Conservation (phyloP, 139 green algal species). For the Deuterostichococcus epilithicus region DNA sequence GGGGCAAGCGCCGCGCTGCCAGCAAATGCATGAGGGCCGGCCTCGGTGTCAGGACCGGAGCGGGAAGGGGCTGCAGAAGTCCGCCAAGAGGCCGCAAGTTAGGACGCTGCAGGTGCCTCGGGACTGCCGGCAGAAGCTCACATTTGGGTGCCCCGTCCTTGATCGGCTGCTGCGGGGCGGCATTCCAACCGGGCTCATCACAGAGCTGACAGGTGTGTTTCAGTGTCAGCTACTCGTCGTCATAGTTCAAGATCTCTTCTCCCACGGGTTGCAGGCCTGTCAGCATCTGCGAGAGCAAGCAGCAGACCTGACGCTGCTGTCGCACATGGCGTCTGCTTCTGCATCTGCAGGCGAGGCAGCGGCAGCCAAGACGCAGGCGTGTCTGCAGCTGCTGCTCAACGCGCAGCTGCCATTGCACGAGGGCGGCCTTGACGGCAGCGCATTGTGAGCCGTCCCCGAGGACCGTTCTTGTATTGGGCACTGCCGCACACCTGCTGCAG, state of each 20-base stretch:
- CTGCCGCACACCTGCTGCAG: background rate
- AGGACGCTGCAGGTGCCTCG: no score
- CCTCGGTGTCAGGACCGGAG: background rate
- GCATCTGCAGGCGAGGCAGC: constrained; percentile 54
- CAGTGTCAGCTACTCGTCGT: no score
- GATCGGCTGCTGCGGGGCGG: constrained; percentile 46
- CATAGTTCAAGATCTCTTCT: no score
- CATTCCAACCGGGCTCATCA: constrained; percentile 44
- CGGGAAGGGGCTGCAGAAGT: no score
- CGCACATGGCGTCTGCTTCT: no score
- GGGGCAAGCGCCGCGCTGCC: no score
- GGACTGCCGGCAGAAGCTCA: constrained; percentile 10
- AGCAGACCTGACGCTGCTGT: no score
- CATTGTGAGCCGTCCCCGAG: constrained; percentile 49
- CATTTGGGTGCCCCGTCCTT: constrained; percentile 35
- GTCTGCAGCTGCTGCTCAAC: constrained; percentile 55
- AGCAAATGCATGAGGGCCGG: no score
- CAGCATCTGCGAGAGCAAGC: no score
- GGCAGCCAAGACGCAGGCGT: constrained; percentile 59
- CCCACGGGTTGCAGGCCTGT: no score
- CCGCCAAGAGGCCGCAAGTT: no score
- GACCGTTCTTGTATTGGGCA: no score
- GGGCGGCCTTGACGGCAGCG: constrained; percentile 42
- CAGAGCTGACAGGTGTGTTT: constrained; percentile 47
- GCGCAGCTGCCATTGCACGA: constrained; percentile 23